phyloP scores from a whole-genome alignment of 495 filamentous ascomycete genomes.

The Aspergillus wentii region DNA sequence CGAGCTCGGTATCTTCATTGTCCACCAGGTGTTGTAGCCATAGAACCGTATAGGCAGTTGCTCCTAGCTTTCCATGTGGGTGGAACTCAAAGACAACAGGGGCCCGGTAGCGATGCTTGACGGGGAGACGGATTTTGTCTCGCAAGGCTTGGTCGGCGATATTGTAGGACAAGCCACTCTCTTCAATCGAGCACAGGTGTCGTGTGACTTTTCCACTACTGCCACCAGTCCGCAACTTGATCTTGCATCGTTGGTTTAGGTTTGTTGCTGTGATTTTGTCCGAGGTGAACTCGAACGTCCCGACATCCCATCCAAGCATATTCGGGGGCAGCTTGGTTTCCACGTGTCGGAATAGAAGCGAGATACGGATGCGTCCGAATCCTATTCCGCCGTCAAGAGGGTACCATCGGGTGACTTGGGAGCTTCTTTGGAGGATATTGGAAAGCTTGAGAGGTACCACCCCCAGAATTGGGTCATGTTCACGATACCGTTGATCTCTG shows the following conservation, averaged over 20 bases:
- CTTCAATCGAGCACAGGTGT: slow-evolving; percentile 53
- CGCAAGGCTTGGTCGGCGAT: slow-evolving; percentile 51
- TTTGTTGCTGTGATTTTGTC: slow-evolving; percentile 56
- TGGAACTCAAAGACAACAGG: slow-evolving; percentile 88
- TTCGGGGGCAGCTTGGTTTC: slow-evolving; percentile 76
- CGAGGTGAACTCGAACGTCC: slow-evolving; percentile 80
- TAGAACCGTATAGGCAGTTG: slow-evolving; percentile 69
- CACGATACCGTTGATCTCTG: slow-evolving; percentile 77
- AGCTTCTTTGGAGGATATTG: slow-evolving; percentile 78
- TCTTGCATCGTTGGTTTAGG: slow-evolving; percentile 57
- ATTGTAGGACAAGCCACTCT: slow-evolving; percentile 63
- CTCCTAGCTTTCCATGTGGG: slow-evolving; percentile 56
- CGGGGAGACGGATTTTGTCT: slow-evolving; percentile 67
- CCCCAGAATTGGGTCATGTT: slow-evolving; percentile 93
- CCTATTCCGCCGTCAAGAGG: slow-evolving; percentile 66
- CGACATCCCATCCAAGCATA: slow-evolving; percentile 88
- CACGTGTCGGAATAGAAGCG: slow-evolving; percentile 77
- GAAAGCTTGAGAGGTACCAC: slow-evolving; percentile 83
- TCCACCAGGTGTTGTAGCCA: slow-evolving; percentile 87
- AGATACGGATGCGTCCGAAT: slow-evolving; percentile 87
- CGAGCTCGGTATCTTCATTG: slow-evolving; percentile 66
- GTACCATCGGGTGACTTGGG: slow-evolving; percentile 70
- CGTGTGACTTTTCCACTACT: slow-evolving; percentile 64
- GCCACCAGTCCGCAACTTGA: slow-evolving; percentile 79
- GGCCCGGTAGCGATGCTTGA: slow-evolving; percentile 82